Evolutionary conservation across 331 rosid genomes (phyloP), one percentile per base, ranked within the genome.

Genomic region (Quercus tomentella): DNA sequence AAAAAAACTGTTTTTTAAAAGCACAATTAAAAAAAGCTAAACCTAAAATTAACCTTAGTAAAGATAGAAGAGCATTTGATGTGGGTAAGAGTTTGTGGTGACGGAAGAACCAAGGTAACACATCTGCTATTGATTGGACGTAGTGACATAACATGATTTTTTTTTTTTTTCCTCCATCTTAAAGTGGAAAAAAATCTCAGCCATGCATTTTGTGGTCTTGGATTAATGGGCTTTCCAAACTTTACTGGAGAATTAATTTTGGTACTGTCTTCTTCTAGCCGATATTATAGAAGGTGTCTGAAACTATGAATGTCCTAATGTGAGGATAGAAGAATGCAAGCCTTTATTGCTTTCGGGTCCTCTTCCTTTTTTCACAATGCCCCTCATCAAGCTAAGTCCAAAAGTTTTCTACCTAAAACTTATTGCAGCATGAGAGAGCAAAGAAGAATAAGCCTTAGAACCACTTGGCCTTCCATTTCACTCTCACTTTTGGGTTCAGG

Each of bases 401-500:
- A 41, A 55, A 56, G 2, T 16, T 5, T 43, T 80, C n/a, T 43
- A 69, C 60, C 31, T 6, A 91, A 51, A 75, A 86, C 91, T 56
- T 57, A 16, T 2, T 71, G 92, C 82, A 77, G 86, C 63, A 78
- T 70, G 58, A 85, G 77, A 79, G 79, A 80, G 43, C 79, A 75
- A 68, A 82, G 23, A 21, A 85, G 72, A 16, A 70, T 43, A 8
- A 79, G 66, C 83, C 82, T 74, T 25, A 61, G 22, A 88, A 86
- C 80, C 72, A 72, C 86, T 26, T 91, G 97, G 97, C 91, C 86
- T 25, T 75, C 75, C 17, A 75, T 92, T 20, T 80, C 95, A 6
- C 63, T 89, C n/a, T 76, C 92, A 16, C 92, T 92, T 45, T 94
- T 92, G 54, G 89, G 92, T 37, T 56, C 92, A 0, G 97, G 97